Evolutionary conservation across 257 asterid species (phyloP).

Genomic region (Solanum pennellii): DNA sequence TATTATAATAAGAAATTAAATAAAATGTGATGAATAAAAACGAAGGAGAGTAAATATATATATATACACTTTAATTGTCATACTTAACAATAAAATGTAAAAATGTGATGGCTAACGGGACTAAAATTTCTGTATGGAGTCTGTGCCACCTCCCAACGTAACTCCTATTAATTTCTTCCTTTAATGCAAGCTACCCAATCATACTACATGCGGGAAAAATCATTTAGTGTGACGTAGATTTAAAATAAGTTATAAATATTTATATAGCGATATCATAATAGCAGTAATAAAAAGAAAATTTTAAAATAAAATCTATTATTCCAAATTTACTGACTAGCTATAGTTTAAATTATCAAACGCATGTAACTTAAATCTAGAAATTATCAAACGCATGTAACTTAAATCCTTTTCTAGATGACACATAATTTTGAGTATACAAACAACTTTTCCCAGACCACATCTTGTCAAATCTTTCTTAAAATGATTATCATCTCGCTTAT

Average conservation of each 20-base stretch:
- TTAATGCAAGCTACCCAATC: neutral
- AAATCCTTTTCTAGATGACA: neutral
- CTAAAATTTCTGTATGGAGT: neutral
- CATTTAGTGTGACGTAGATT: rapidly evolving
- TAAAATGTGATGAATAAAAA: no score
- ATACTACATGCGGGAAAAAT: neutral
- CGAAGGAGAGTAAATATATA: neutral
- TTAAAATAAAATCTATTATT: no score
- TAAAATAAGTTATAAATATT: neutral
- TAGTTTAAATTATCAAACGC: neutral
- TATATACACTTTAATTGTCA: neutral
- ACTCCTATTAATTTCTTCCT: neutral
- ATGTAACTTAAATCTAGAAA: no score
- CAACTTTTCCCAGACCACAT: neutral
- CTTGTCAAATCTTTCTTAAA: neutral
- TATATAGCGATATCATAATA: neutral
- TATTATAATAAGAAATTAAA: no score
- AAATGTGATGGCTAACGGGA: neutral
- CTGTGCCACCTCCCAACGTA: neutral
- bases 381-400: neutral
- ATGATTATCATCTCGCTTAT: neutral
- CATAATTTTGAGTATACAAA: neutral
- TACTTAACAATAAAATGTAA: neutral
- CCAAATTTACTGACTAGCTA: neutral
- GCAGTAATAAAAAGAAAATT: neutral